Evolutionary conservation across 768 basidiomycete species (phyloP), one percentile per base, ranked within the genome.

Genomic region (Podaxis sp.): DNA sequence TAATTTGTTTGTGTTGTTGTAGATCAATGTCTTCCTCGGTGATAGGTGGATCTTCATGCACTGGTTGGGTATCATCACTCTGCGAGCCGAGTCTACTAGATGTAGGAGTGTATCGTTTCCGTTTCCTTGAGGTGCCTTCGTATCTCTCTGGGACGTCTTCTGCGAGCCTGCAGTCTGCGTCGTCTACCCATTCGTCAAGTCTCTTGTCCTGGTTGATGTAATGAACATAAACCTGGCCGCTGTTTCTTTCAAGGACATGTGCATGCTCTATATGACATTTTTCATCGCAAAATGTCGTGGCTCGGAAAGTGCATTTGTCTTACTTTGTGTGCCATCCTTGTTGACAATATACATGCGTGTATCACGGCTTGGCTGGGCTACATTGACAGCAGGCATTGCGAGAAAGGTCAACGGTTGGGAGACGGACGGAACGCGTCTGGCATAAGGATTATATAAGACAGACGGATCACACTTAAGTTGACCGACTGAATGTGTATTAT

Each of bases 21-120:
- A 89, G 75, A 68, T 90, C 89, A 69, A 81, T 85, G 63, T 90
- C 90, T 64, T 90, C 88, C 70, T 89, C 88, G 17, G 85, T 83
- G 79, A 88, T 79, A 6, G 73, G 68, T 38, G 78, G 69, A 60
- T 79, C 79, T 57, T 66, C 71, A 51, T 59, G 58, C 56, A 49
- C 56, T 48, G 59, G 68, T 65, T 53, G 57, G 38, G 60, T 69
- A 63, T 69, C 67, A 68, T 67, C 68, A 65, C 70, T 67, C 65
- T 66, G 28, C 52, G 56, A 38, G 57, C 63, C 67, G 66, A 68
- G 42, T 66, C 68, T 22, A 66, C 71, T 58, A 70, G 72, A 55
- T 70, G 76, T 64, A 84, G 74, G 52, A 72, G 54, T 51, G 8
- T 66, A 28, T 72, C 71, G 66, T 80, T 82, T 79, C 66, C 72